Evolutionary conservation across 306 rosid genomes (phyloP).

Genomic region (Begonia loranthoides): DNA sequence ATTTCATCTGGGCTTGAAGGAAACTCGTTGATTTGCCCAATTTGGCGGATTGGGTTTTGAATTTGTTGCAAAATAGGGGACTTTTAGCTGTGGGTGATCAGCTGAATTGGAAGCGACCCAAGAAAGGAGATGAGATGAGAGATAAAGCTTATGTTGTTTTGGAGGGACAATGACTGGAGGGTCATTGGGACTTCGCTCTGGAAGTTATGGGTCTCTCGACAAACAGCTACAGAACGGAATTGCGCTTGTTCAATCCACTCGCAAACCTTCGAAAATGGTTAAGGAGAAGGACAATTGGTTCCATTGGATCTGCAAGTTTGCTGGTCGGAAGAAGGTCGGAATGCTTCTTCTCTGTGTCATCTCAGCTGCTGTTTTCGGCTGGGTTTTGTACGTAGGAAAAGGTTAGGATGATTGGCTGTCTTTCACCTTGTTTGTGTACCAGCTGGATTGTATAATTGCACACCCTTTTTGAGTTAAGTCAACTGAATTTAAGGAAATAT

Average conservation of each 20-base stretch:
- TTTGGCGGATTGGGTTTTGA: conserved; percentile 20
- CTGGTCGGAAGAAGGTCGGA: conserved; percentile 76
- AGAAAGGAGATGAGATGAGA: conserved; percentile 29
- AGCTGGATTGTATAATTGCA: background rate
- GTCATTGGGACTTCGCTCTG: conserved; percentile 78
- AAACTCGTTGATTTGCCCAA: conserved; percentile 13
- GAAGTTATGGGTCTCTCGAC: conserved; percentile 76
- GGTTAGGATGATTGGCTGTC: conserved; percentile 28
- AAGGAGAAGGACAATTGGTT: conserved; percentile 70
- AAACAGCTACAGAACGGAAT: conserved; percentile 53
- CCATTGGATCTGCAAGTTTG: conserved; percentile 77
- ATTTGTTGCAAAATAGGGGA: background rate
- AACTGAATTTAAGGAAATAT: too few species aligned
- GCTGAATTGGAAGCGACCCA: conserved; percentile 22
- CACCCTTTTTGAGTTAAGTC: too few species aligned
- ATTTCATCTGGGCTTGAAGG: conserved; percentile 24
- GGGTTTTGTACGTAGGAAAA: conserved; percentile 80
- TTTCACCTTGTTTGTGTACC: background rate
- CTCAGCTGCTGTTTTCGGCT: conserved; percentile 67
- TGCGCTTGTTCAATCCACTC: conserved; percentile 44
- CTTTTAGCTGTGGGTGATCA: conserved; percentile 7
- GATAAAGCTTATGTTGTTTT: conserved; percentile 18
- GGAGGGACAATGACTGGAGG: conserved; percentile 69
- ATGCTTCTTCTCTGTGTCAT: conserved; percentile 67
- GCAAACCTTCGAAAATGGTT: conserved; percentile 69